These are phyloP conservation scores for Heteromeles arbutifolia DNA, from an alignment of 306 rosid species.

Conservation along the genomic window DNA sequence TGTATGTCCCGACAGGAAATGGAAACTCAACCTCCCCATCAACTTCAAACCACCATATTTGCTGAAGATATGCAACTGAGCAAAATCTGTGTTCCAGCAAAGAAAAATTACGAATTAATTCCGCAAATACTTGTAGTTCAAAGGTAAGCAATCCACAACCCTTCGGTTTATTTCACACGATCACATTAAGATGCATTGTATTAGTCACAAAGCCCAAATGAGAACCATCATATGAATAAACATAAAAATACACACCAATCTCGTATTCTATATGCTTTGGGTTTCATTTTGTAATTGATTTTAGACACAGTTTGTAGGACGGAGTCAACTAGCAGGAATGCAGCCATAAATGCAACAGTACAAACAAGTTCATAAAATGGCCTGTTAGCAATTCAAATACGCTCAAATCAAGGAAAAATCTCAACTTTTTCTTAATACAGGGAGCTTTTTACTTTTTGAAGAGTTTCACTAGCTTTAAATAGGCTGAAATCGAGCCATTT, in stretches of 20 bases:
- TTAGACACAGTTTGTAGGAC: not conserved
- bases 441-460: not conserved
- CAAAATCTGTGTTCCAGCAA: conserved; percentile 42
- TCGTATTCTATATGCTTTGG: not conserved
- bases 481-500: not conserved
- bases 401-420: not conserved
- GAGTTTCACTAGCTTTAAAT: not conserved
- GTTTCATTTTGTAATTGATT: not conserved
- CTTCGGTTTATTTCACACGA: not conserved
- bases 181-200: not conserved
- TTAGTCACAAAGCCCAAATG: not conserved
- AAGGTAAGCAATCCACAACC: not conserved
- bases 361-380: not conserved
- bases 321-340: not conserved
- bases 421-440: not conserved
- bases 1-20: conserved; percentile 74
- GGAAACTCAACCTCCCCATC: conserved; percentile 93
- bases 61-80: conserved; percentile 80
- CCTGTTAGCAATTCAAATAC: not conserved
- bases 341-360: not conserved
- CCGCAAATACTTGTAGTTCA: not conserved
- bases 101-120: conserved; percentile 10
- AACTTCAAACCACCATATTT: conserved; percentile 98
- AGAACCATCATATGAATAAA: not conserved
- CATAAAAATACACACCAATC: not conserved